Base-by-base conservation (phyloP, 2,329 filamentous ascomycete species). In the Beauveria sp. region DNA sequence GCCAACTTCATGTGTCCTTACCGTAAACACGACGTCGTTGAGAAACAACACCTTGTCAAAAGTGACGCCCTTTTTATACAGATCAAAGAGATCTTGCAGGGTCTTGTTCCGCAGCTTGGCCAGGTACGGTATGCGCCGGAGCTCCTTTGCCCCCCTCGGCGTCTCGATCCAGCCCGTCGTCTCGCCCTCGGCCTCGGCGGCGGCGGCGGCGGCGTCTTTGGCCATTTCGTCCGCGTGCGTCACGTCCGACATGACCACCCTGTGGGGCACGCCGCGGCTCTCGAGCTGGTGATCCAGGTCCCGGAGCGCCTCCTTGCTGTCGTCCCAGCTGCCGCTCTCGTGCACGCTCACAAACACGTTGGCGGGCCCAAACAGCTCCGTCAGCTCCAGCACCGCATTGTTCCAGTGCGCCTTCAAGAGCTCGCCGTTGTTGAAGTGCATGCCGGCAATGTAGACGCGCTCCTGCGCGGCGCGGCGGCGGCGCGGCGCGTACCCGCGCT, bases 251-350 rank as follows among this genome's bases (percentile, higher is more conserved):
- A 87, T 69, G 3, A 81, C 76, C 26, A 90, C 79, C 30, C 75
- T 81, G 30, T 80, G 78, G 46, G 75, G 72, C 2, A 89, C 81
- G 1, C 80, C 78, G 18, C 83, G 66, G 14, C 70, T 69, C 9
- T 77, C 81, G 10, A 90, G 74, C 60, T 81, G 72, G 1, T 64
- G 66, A 62, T 88, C 85, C 30, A 91, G 74, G 26, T 81, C 77
- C 24, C 70, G 73, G 65, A 91, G 73, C 7, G 81, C 82, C 18
- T 75, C 79, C 71, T 90, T 90, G 20, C 83, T 89, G 62, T 86
- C 77, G 69, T 91, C 88, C 75, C 81, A 86, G 69, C 85, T 88
- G 5, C 87, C 87, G 66, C 84, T 87, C 71, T 91, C 88, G 62
- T 83, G 81, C 34, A 90, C 79, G 63, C 83, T 85, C 46, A 91